Base-by-base conservation (phyloP, 495 filamentous ascomycete genomes). In the Thermothielavioides terrestris region DNA sequence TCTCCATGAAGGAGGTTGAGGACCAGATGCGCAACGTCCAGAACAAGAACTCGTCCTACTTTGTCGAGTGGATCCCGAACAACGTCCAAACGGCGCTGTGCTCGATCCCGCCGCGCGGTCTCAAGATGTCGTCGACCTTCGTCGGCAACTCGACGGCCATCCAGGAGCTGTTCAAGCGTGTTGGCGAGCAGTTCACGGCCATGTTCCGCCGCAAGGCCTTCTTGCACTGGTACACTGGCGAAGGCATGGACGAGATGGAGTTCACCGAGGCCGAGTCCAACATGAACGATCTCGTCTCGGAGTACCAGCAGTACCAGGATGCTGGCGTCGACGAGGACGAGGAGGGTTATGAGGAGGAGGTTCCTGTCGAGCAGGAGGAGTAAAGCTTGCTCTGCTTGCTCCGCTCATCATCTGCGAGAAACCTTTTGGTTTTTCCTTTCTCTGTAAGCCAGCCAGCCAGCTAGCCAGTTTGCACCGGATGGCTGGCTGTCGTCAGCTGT, bases 191-290 rank as follows among this genome's bases (percentile, higher is more conserved):
- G 76, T 99, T 99, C 82, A 89, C 84, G 74, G 94, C 94, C 65
- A 99, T 99, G 92, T 99, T 97, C 85, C 79, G 92, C 74, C 89
- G 92, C 71, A 99, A 97, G 85, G 92, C 92, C 83, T 99, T 99
- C 90, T 88, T 99, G 85, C 92, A 97, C 83, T 99, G 92, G 92
- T 99, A 99, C 75, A 99, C 92, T 82, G 89, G 90, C 68, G 92
- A 99, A 83, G 92, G 92, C 78, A 99, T 99, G 92, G 92, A 99
- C 77, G 92, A 99, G 85, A 97, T 97, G 92, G 92, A 99, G 79
- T 99, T 99, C 77, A 97, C 92, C 68, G 94, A 97, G 81, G 92
- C 92, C 62, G 92, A 99, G 86, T 91, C 86, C 78, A 99, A 99
- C 79, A 99, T 99, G 92, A 99, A 97, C 79, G 92, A 99, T 73